phyloP scores from a whole-genome alignment of 768 basidiomycete genomes.

The Filobasidium floriforme region DNA sequence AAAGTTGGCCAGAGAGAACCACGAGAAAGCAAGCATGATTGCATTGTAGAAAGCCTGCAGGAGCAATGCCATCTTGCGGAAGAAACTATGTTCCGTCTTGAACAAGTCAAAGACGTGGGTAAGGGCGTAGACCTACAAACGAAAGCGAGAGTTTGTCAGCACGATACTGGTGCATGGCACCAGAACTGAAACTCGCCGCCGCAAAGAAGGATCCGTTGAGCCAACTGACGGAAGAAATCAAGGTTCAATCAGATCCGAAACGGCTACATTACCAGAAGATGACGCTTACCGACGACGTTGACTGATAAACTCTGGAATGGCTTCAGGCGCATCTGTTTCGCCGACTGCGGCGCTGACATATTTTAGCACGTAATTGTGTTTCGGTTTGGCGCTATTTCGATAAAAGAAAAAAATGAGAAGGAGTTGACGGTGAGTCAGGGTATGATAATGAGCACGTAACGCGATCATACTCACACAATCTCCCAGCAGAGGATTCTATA shows the following conservation, averaged over 20 bases:
- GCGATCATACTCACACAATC: conserved; percentile 34
- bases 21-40: conserved; percentile 78
- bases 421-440: background rate
- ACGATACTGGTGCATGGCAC: background rate
- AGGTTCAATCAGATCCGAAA: conserved; percentile 48
- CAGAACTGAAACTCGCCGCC: conserved; percentile 45
- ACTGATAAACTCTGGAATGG: conserved; percentile 83
- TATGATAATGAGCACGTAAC: background rate
- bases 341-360: conserved; percentile 66
- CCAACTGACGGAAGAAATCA: conserved; percentile 35
- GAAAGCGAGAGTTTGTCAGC: too few relatives aligned
- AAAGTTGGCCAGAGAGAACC: conserved; percentile 95
- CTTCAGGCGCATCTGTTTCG: conserved; percentile 88
- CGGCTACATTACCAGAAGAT: background rate
- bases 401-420: background rate
- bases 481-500: conserved; percentile 43
- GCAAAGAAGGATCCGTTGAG: conserved; percentile 82
- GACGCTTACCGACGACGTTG: conserved; percentile 72
- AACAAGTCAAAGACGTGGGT: conserved; percentile 75
- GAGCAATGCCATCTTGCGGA: conserved; percentile 66
- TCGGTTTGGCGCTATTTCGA: conserved; percentile 35
- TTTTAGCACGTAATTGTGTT: conserved; percentile 40
- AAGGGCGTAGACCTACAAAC: conserved; percentile 65
- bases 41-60: conserved; percentile 79
- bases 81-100: conserved; percentile 69